Conservation (phyloP, 2,329 filamentous ascomycete species). For the Talaromyces verruculosus region DNA sequence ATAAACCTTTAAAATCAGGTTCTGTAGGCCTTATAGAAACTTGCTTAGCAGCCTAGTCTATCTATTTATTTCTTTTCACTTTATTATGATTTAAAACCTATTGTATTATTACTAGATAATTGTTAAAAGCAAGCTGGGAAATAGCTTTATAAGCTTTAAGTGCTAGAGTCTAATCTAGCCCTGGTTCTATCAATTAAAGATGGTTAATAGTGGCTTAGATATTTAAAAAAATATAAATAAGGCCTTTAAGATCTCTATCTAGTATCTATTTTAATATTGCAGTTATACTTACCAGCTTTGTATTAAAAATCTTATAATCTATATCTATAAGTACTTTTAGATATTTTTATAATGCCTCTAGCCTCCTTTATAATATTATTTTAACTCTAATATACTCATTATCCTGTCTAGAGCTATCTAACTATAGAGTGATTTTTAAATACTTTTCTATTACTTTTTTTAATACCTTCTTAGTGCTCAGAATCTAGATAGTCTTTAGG, state of each 20-base stretch:
- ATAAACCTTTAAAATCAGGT: neutral
- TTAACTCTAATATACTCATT: neutral
- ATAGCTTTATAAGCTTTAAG: neutral
- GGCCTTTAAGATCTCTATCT: neutral
- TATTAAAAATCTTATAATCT: neutral
- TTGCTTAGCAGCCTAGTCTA: neutral
- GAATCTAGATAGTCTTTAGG: neutral
- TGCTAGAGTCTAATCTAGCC: too few relatives aligned
- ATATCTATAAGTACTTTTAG: neutral
- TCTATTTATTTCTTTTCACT: too few relatives aligned
- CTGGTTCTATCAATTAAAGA: too few relatives aligned
- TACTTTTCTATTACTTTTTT: neutral
- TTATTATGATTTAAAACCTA: neutral
- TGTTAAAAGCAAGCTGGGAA: neutral
- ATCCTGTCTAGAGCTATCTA: neutral
- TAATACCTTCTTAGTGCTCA: too few relatives aligned
- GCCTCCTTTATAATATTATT: neutral
- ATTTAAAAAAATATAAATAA: neutral
- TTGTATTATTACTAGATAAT: neutral
- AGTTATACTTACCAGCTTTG: neutral
- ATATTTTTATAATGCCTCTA: neutral
- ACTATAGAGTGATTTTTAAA: neutral
- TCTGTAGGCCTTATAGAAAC: too few relatives aligned
- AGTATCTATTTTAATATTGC: neutral
- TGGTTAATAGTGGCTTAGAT: neutral